Base-by-base conservation (phyloP, 371 early-diverging fungal species). In the Rhizomucor miehei region DNA sequence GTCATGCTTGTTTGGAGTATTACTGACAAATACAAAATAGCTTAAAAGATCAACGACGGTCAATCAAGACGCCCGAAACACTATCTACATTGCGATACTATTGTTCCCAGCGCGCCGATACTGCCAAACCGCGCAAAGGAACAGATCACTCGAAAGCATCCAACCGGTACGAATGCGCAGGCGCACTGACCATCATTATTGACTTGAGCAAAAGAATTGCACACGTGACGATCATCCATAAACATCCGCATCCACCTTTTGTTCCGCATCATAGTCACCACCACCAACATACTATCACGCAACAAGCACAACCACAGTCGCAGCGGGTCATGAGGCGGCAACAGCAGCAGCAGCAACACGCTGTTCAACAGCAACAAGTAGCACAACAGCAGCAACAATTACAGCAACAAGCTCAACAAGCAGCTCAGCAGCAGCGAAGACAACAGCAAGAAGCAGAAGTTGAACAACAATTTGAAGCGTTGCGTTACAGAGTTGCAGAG, bases 111-210 rank as follows among this genome's bases (percentile, higher is more conserved):
- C 59, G 77, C 37, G 61, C 66, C 0, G 77, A 77, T 47, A 77
- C 71, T 9, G 73, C 71, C 29, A 73, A 73, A 45, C 77, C 71
- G 14, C 56, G 77, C 44, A 77, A 77, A 52, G 64, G 62, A 11
- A 57, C 17, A 11, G 77, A 77, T 12, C 65, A 73, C 62, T 64
- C 73, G 9, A 75, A 75, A 46, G 66, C 63, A 38, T 64, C 69
- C 25, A 66, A 66, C 34, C 67, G 73, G 46, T 77, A 77, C 51
- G 65, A 73, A 20, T 77, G 77, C 56, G 67, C 69, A 48, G 77
- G 77, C 54, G 73, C 71, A 52, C 55, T 77, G 51, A 77, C 77
- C 11, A 71, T 77, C 44, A 71, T 77, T 29, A 69, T 77, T 47
- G 77, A 77, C 59, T 35, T 77, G 49, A 51, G 50, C 17, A 77